Conservation (phyloP, 2,329 filamentous ascomycete species). For the Beauveria rudraprayagi region DNA sequence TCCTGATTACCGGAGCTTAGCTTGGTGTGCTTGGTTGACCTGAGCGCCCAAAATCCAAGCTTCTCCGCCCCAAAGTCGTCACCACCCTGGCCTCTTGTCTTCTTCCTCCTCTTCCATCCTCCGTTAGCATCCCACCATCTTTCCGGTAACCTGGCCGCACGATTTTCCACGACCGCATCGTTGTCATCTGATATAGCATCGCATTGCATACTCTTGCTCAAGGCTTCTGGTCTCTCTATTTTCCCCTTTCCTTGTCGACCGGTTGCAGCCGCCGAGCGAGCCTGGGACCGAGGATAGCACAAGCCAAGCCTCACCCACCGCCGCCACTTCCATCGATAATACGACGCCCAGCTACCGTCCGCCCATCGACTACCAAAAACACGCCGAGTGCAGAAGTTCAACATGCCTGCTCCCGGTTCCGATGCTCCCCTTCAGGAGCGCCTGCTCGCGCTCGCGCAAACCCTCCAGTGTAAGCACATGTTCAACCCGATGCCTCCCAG, state of each 20-base stretch:
- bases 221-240: background rate
- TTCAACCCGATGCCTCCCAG: constrained; percentile 16
- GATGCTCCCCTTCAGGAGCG: constrained; percentile 65
- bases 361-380: background rate
- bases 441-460: constrained; percentile 71
- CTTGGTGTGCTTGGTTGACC: background rate
- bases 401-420: constrained; percentile 24
- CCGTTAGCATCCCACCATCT: background rate
- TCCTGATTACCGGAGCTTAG: background rate
- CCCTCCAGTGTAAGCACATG: constrained; percentile 72
- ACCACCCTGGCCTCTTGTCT: constrained; percentile 4
- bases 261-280: background rate
- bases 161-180: background rate
- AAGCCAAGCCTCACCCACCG: background rate
- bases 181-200: background rate
- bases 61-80: constrained; percentile 3
- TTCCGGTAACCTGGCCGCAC: background rate
- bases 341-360: background rate
- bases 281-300: background rate
- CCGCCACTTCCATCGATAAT: background rate
- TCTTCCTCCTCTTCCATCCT: background rate
- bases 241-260: background rate
- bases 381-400: background rate
- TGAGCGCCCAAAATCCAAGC: background rate
- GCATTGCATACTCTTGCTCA: background rate